A percentile compares a stretch with the other conserved stretches of the same genome.
Evolutionary conservation across 2,329 filamentous ascomycete genomes (phyloP).

Genomic region (Macrophomina tecta): DNA sequence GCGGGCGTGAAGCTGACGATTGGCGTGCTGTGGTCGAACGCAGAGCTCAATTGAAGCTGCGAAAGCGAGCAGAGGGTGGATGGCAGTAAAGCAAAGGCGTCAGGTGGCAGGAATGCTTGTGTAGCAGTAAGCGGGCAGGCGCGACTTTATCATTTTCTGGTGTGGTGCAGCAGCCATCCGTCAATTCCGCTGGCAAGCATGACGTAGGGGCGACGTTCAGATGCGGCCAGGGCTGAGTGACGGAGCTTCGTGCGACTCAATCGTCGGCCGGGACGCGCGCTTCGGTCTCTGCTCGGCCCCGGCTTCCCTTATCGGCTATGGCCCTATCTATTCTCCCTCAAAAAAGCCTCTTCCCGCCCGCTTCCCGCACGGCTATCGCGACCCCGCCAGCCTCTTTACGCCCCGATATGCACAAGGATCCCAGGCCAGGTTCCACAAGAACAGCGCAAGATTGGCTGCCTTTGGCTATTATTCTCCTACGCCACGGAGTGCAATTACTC

Average conservation of each 20-base stretch:
- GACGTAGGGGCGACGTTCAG: not conserved
- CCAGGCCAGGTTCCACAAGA: not conserved
- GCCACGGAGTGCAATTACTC: not conserved
- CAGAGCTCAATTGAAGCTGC: not conserved
- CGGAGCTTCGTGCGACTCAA: not conserved
- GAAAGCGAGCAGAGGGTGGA: not conserved
- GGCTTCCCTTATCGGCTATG: slow-evolving; percentile 7
- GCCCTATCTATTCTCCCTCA: not conserved
- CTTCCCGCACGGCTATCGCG: slow-evolving; percentile 9
- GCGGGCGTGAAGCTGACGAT: not conserved
- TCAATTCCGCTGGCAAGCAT: slow-evolving; percentile 9
- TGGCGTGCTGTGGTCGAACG: not conserved
- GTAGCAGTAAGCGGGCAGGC: not conserved
- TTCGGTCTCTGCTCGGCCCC: slow-evolving; percentile 11
- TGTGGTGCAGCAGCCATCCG: not conserved
- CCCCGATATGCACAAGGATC: not conserved
- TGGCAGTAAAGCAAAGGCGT: not conserved
- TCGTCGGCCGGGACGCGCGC: slow-evolving; percentile 17
- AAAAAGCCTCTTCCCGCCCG: not conserved
- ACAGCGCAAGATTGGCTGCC: not conserved
- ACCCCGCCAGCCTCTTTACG: not conserved
- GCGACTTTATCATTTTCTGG: not conserved
- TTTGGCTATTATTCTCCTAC: slow-evolving; percentile 14
- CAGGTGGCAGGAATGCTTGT: not conserved
- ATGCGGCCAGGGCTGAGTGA: not conserved